Percentiles rank a stretch among this genome's conserved stretches.
phyloP scores from a whole-genome alignment of 2,329 filamentous ascomycete genomes.

The Clonostachys solani region DNA sequence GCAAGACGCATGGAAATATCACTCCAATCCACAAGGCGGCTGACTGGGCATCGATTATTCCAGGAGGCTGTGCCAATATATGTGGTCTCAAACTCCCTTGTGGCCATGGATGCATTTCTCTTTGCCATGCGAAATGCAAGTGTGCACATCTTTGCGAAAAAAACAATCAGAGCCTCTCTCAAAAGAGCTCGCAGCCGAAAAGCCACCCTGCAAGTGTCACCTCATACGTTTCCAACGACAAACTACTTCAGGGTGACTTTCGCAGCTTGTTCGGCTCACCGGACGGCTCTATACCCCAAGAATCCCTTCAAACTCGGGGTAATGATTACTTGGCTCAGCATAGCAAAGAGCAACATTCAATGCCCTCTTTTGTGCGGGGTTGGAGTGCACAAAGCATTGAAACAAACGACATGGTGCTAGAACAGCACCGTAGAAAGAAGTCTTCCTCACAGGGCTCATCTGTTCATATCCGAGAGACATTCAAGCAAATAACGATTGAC shows the following conservation, averaged over 20 bases:
- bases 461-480: background rate
- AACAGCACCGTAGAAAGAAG: too few relatives aligned
- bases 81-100: background rate
- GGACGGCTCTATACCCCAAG: background rate
- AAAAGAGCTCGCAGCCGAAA: background rate
- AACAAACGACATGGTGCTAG: background rate
- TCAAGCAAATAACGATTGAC: background rate
- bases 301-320: background rate
- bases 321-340: too few relatives aligned
- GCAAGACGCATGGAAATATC: slow-evolving; percentile 50
- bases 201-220: too few relatives aligned
- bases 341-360: background rate
- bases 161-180: background rate
- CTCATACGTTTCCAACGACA: too few relatives aligned
- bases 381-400: background rate
- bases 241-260: too few relatives aligned
- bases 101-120: background rate
- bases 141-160: background rate
- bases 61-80: slow-evolving; percentile 8
- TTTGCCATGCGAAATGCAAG: background rate
- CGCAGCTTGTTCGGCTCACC: too few relatives aligned
- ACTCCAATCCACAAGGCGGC: slow-evolving; percentile 46
- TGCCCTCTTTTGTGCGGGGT: background rate
- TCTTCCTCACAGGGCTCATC: background rate
- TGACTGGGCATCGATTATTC: slow-evolving; percentile 38